Base-by-base conservation (phyloP, 2,329 filamentous ascomycete species). In the Ophiosphaerella korrae region DNA sequence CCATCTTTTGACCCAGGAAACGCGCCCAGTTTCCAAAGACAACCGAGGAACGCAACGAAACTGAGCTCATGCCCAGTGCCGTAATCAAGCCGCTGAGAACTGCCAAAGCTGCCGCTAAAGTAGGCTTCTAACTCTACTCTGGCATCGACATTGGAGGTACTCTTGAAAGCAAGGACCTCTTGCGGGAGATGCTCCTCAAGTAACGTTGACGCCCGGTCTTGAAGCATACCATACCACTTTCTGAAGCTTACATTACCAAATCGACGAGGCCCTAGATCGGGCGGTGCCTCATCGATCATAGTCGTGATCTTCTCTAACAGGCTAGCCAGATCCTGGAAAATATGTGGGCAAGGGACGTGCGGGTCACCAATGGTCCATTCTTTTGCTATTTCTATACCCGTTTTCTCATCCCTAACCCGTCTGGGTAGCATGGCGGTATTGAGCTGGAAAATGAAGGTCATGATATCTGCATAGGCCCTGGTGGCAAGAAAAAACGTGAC, bases 11-110 rank as follows among this genome's bases (percentile, higher is more conserved):
- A 82, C n/a, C 83, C 77, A 2, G 80, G 76, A 68, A 99, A 97
- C 13, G 83, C 87, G 38, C 88, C 87, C 2, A 99, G 79, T 73
- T 96, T 97, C 92, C 93, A 99, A 5, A 99, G 78, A 52, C 89
- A 87, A 4, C 86, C 92, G 5, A 99, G 72, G 57, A 99, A 99
- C 1, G 94, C 93, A 7, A 97, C 74, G 66, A 99, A 99, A 74
- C 90, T 96, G 44, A 99, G 78, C 70, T 99, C 94, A 72, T 99
- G 94, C 0, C 94, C 94, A 0, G 94, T 97, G 1, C 94, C 94
- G 68, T 97, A 99, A 75, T 99, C 94, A 23, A 99, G 79, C 46
- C 94, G 81, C 66, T 97, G 91, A 0, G 90, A 75, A 68, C 92
- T 97, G 3, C 94, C 94, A 74, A 96, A 97, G 4, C 84, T 84